Evolutionary conservation across 1,284 basidiomycete species (phyloP).

Genomic region (Volvariella surrecta): DNA sequence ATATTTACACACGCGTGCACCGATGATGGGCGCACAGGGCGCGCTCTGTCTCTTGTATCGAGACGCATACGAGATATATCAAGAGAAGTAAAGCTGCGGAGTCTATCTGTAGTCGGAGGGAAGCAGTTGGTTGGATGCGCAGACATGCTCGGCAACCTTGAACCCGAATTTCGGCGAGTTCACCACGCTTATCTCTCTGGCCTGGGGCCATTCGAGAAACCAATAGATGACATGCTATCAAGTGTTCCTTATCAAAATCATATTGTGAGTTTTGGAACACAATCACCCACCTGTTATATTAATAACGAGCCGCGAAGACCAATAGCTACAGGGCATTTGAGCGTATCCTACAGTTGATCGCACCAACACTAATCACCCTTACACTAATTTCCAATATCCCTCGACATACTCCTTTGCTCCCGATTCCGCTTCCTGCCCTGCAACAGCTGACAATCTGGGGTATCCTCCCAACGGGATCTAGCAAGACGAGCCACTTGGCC

Average conservation of each 20-base stretch:
- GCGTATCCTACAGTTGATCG: constrained; percentile 8
- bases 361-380: constrained; percentile 10
- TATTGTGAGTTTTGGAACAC: background rate
- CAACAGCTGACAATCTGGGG: constrained; percentile 11
- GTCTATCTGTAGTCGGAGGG: constrained; percentile 16
- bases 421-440: constrained; percentile 11
- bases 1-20: constrained; percentile 21
- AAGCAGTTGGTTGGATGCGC: constrained; percentile 15
- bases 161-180: constrained; percentile 13
- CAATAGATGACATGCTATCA: background rate
- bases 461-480: constrained; percentile 10
- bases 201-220: constrained; percentile 8
- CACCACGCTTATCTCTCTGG: constrained; percentile 17
- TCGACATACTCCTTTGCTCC: constrained; percentile 9
- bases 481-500: constrained; percentile 1
- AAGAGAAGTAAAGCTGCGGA: constrained; percentile 17
- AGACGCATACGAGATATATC: constrained; percentile 17
- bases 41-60: constrained; percentile 22
- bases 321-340: constrained; percentile 9
- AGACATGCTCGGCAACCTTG: constrained; percentile 11
- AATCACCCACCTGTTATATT: too few species aligned
- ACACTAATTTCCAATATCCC: constrained; percentile 9
- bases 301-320: constrained; percentile 4
- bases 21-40: constrained; percentile 22
- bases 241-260: background rate